Evolutionary conservation across 2,329 filamentous ascomycete species (phyloP), one percentile per base, ranked within the genome.

Genomic region (Colletotrichum truncatum): DNA sequence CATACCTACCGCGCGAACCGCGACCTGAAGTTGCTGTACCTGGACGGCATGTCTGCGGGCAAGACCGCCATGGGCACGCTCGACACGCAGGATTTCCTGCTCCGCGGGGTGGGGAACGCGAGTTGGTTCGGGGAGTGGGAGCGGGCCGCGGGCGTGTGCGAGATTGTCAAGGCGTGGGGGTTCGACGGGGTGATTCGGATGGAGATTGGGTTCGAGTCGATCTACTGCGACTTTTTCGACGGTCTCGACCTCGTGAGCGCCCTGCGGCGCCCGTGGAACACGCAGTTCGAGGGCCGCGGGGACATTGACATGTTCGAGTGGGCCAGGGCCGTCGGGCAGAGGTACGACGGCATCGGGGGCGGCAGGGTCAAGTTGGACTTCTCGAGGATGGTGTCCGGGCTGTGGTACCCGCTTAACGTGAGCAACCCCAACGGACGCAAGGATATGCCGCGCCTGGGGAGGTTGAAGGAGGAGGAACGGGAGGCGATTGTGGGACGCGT

Each of bases 191-290:
- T 92, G 21, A 75, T 93, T 2, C 84, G 90, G 10, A 89, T 89
- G 83, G 91, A 93, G 71, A 83, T 84, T 16, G 91, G 91, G 0
- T 92, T 92, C 68, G 91, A 93, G 74, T 81, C 91, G 56, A 90
- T 93, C 52, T 79, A 90, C 18, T 93, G 90, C 73, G 79, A 89
- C 56, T 93, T 93, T 46, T 68, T 70, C 9, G 68, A 77, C 3
- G 81, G 81, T 1, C 67, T 87, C 10, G 73, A 78, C 16, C 71
- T 78, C 18, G 64, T 82, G 1, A 74, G 73, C 4, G 72, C 75
- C 23, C 69, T 72, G 26, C 75, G 73, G n/a, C 72, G 71, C 16
- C 73, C 75, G 46, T 66, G 67, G 56, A 36, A 58, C 18, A 65
- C 74, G 36, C 64, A 70, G 4, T 68, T 66, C 10, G 60, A 72